These are phyloP conservation scores for Puccinia brachypodii DNA, from an alignment of 1,284 basidiomycete species.

Conservation along the genomic window DNA sequence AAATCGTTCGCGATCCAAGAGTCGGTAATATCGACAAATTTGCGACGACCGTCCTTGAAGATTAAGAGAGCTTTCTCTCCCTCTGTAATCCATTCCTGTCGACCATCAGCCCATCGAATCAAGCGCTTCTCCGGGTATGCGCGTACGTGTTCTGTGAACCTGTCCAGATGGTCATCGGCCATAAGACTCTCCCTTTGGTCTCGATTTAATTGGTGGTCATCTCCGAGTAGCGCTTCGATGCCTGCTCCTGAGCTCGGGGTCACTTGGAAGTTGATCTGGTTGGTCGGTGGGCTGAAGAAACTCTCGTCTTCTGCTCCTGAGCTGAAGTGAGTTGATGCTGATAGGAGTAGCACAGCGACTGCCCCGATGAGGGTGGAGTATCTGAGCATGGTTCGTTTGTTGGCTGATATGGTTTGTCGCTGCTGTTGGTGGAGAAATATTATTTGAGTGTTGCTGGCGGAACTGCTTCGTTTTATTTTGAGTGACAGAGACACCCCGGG, in stretches of 20 bases:
- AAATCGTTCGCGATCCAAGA: slow-evolving; percentile 36
- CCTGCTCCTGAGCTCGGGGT: not conserved
- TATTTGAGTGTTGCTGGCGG: no score
- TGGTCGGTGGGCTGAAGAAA: not conserved
- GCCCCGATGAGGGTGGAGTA: not conserved
- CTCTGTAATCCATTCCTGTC: slow-evolving; percentile 51
- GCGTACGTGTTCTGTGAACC: slow-evolving; percentile 50
- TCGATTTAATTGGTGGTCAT: not conserved
- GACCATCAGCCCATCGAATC: slow-evolving; percentile 49
- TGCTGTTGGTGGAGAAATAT: no score
- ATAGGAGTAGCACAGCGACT: not conserved
- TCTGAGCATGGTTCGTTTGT: not conserved
- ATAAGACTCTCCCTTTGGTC: not conserved
- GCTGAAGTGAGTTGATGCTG: not conserved
- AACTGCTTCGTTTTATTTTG: no score
- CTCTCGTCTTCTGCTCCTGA: not conserved
- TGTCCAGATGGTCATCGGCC: slow-evolving; percentile 8
- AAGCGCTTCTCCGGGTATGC: slow-evolving; percentile 51
- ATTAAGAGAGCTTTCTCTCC: slow-evolving; percentile 54
- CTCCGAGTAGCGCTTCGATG: not conserved
- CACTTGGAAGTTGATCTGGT: not conserved
- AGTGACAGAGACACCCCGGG: no score
- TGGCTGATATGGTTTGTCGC: no score
- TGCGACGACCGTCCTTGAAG: slow-evolving; percentile 47
- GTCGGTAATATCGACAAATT: slow-evolving; percentile 55